A percentile compares a stretch with the other conserved stretches of the same genome.
Evolutionary conservation across 345 rosid genomes (phyloP).

Genomic region (Mercurialis annua): DNA sequence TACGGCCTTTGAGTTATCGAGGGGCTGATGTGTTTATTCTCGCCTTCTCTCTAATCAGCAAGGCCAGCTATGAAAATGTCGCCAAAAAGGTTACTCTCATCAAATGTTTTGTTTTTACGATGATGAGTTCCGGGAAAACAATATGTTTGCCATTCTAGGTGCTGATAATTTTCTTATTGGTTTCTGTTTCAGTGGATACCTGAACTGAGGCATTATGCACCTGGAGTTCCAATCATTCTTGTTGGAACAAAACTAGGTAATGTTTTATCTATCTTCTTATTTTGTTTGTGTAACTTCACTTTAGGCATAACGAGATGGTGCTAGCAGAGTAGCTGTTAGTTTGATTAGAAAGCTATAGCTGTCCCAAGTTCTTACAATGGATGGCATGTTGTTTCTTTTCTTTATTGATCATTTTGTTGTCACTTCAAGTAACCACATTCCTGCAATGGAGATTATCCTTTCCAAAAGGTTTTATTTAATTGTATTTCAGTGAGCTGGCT

Average conservation of each 20-base stretch:
- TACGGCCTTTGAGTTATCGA: conserved; percentile 90
- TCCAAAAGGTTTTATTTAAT: not conserved
- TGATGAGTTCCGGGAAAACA: not conserved
- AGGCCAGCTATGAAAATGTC: conserved; percentile 97
- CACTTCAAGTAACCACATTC: not conserved
- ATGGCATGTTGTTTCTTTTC: not conserved
- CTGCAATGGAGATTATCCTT: not conserved
- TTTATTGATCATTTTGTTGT: not conserved
- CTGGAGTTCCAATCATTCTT: conserved; percentile 84
- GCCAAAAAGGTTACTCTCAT: conserved; percentile 69
- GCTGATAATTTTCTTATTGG: conserved; percentile 16
- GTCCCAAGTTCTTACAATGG: not conserved
- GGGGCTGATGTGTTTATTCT: conserved; percentile 96
- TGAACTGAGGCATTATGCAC: conserved; percentile 91
- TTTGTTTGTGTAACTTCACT: not conserved
- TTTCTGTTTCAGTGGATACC: conserved; percentile 84
- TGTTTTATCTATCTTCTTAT: not conserved
- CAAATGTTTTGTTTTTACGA: not conserved
- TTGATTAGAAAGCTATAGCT: not conserved
- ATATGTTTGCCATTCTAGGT: not conserved
- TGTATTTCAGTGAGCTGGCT: not conserved
- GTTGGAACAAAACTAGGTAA: conserved; percentile 97
- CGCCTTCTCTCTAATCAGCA: conserved; percentile 95
- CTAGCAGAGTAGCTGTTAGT: not conserved
- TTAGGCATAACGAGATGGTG: not conserved